Conservation (phyloP, 2,329 filamentous ascomycete genomes). For the Colletotrichum camelliae region DNA sequence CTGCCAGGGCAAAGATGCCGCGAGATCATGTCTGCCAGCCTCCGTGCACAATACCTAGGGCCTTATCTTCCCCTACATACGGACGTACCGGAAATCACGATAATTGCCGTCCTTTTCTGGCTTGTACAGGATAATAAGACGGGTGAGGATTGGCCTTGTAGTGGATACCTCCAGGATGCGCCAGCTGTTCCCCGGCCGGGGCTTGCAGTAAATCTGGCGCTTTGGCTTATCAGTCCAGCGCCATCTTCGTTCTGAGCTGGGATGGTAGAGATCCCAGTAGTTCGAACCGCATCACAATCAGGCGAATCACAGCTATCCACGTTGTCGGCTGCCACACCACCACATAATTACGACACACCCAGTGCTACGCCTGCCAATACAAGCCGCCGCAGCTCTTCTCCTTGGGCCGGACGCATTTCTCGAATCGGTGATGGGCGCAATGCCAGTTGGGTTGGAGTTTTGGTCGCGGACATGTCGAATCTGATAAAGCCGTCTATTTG, state of each 20-base stretch:
- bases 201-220: slow-evolving; percentile 15
- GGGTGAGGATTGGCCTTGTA: background rate
- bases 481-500: background rate
- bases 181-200: slow-evolving; percentile 5
- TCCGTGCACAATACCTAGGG: background rate
- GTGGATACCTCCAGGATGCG: background rate
- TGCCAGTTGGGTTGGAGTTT: background rate
- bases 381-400: background rate
- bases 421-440: background rate
- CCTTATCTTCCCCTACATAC: background rate
- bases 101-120: background rate
- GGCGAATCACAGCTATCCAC: slow-evolving; percentile 25
- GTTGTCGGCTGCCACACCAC: slow-evolving; percentile 23
- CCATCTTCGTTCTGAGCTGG: slow-evolving; percentile 8
- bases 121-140: background rate
- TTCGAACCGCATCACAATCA: slow-evolving; percentile 6
- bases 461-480: background rate
- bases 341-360: background rate
- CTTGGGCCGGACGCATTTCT: background rate
- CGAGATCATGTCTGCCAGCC: background rate
- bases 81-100: background rate
- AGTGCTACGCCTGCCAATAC: background rate
- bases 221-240: slow-evolving; percentile 23
- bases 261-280: slow-evolving; percentile 7
- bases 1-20: background rate